Percentiles rank a stretch among this genome's conserved stretches.
Evolutionary conservation across 805 yeast species (phyloP).

Genomic region (Cyberlindnera maclurae): DNA sequence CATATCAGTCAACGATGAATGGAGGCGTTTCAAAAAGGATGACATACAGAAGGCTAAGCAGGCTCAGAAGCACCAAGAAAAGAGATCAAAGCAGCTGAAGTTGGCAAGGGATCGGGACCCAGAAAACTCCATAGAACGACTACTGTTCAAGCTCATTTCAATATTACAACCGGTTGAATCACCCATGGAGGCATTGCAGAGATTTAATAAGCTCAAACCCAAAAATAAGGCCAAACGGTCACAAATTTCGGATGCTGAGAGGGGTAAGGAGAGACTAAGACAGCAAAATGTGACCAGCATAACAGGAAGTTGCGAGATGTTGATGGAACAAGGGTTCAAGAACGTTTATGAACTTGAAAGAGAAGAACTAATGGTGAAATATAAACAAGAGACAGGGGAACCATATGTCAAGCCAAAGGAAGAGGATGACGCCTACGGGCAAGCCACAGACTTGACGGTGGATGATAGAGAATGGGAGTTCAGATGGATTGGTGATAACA

Average conservation of each 20-base stretch:
- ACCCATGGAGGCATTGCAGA: constrained; percentile 47
- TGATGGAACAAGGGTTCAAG: constrained; percentile 34
- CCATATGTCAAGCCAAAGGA: constrained; percentile 23
- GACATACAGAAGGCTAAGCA: constrained; percentile 31
- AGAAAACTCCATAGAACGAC: constrained; percentile 14
- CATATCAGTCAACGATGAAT: constrained; percentile 30
- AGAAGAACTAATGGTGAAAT: constrained; percentile 48
- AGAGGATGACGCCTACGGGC: too few species aligned
- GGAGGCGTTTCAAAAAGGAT: constrained; percentile 26
- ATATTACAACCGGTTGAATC: constrained; percentile 54
- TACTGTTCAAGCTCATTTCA: constrained; percentile 31
- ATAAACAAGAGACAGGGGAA: constrained; percentile 36
- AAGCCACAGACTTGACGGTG: too few species aligned
- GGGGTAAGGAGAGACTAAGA: constrained; percentile 13
- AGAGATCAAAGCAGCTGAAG: background rate
- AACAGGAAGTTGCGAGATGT: constrained; percentile 42
- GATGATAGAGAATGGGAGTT: constrained; percentile 38
- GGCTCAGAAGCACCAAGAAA: constrained; percentile 25
- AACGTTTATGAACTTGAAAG: constrained; percentile 46
- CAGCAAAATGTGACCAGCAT: constrained; percentile 29
- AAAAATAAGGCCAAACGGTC: constrained; percentile 15
- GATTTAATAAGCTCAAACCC: constrained; percentile 23
- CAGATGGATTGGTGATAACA: constrained; percentile 36
- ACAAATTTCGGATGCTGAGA: constrained; percentile 11
- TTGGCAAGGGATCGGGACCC: constrained; percentile 7